Base-by-base conservation (phyloP, 352 stramenopile species). In the Globisporangium polare region DNA sequence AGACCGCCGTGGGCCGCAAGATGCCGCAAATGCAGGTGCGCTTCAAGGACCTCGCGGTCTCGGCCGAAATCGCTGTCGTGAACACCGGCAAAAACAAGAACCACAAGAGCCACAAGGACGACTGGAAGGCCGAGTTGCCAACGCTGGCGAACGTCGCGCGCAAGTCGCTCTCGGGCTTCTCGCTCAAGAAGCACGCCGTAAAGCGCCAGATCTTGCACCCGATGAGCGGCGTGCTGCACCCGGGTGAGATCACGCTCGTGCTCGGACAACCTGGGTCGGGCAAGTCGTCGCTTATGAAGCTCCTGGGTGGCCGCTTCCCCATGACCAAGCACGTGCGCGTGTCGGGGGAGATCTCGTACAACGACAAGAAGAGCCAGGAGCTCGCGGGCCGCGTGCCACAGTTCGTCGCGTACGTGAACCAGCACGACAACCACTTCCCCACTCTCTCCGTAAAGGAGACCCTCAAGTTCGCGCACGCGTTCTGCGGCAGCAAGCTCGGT, bases 171-270 rank as follows among this genome's bases (percentile, higher is more conserved):
- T 29, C 43, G 15, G 18, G 24, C 9, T 62, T 33, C 22, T 54
- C 22, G 10, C 20, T 6, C 53, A 73, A 63, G 41, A 69, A 67
- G 15, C 47, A 58, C 53, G 22, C 33, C 12, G 51, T 66, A 22
- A 33, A 15, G 27, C 73, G 73, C 31, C 31, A 68, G 31, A 72
- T 72, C 35, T 39, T 72, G 17, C 20, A 72, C 24, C 31, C 53
- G 15, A 35, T 72, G 15, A 67, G 26, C 42, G 66, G 66, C 12
- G 57, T 68, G 35, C 69, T 72, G 17, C 33, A 55, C n/a, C 63
- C 66, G 0, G 65, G 67, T 2, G 66, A 55, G 17, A 74, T 70
- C 58, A 74, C 67, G 17, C 62, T 74, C 22, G 65, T 74, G 31
- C 53, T 73, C 9, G 67, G 67, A 6, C 59, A 65, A 73, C 39